Evolutionary conservation across 2,329 filamentous ascomycete genomes (phyloP), one percentile per base, ranked within the genome.

Genomic region (Metarhizium brunneum): DNA sequence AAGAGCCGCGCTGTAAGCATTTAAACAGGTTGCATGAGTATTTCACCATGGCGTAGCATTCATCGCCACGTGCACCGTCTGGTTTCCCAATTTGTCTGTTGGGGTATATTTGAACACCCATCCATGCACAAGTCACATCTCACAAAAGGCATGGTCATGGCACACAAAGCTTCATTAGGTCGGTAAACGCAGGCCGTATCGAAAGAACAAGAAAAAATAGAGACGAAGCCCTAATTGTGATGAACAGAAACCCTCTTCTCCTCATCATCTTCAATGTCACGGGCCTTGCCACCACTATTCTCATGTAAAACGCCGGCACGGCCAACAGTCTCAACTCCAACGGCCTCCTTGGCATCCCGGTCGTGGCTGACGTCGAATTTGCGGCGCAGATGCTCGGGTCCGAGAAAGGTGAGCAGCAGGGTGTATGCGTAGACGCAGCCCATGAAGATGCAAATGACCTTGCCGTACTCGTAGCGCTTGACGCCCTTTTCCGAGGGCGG

Each of bases 361-460:
- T 80, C 79, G 51, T 79, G 71, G 2, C 62, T 70, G 0, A 78
- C 71, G 54, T 80, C 78, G 60, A 82, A 81, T 60, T 73, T 77
- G 60, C 76, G 72, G 38, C 71, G 66, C 54, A 81, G 64, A 56
- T 79, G 73, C 69, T 83, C 80, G 1, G 80, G 80, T 0, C 87
- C 87, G 3, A 88, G 47, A 10, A 88, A 68, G 0, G 85, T 85
- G 54, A 90, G 66, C 6, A 83, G 1, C 42, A 85, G 76, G n/a
- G 81, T 74, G 57, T 83, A 85, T 30, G 65, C 78, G 62, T 81
- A 95, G 1, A 95, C 90, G 62, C 86, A 90, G 1, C 79, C 91
- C 87, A 96, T 91, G 71, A 96, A 95, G 65, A 95, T 94, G 66
- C 86, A 90, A 60, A 95, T 92, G 10, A 95, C 90, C 62, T 85